phyloP scores from a whole-genome alignment of 2,329 filamentous ascomycete genomes.

The Fusarium neocosmosporiellum region DNA sequence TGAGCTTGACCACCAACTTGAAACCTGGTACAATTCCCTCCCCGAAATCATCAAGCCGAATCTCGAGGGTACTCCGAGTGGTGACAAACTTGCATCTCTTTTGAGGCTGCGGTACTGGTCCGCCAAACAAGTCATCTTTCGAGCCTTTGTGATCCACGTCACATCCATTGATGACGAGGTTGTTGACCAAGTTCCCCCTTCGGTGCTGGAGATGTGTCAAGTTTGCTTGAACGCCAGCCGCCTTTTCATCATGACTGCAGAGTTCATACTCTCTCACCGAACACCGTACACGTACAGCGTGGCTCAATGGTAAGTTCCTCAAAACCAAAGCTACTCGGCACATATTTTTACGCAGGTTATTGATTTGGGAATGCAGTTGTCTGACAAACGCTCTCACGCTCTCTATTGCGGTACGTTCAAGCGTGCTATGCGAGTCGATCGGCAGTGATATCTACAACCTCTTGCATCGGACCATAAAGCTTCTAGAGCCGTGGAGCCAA shows the following conservation, averaged over 20 bases:
- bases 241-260: not conserved
- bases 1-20: not conserved
- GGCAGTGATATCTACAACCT: not conserved
- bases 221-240: not conserved
- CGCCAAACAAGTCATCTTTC: not conserved
- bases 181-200: not conserved
- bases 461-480: not conserved
- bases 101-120: not conserved
- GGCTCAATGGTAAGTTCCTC: not conserved
- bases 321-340: too few relatives aligned
- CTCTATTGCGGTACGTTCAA: not conserved
- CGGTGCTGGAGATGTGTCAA: not conserved
- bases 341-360: not conserved
- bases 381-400: not conserved
- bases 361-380: not conserved
- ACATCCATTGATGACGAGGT: not conserved
- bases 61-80: not conserved
- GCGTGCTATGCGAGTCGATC: not conserved
- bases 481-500: not conserved
- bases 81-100: not conserved
- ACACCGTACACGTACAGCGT: not conserved
- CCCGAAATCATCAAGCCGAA: not conserved
- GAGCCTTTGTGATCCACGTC: not conserved
- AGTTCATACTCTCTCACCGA: not conserved
- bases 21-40: not conserved